Evolutionary conservation across 148 eudicot species (phyloP), one percentile per base, ranked within the genome.

Genomic region (Rhododendron ovatum): DNA sequence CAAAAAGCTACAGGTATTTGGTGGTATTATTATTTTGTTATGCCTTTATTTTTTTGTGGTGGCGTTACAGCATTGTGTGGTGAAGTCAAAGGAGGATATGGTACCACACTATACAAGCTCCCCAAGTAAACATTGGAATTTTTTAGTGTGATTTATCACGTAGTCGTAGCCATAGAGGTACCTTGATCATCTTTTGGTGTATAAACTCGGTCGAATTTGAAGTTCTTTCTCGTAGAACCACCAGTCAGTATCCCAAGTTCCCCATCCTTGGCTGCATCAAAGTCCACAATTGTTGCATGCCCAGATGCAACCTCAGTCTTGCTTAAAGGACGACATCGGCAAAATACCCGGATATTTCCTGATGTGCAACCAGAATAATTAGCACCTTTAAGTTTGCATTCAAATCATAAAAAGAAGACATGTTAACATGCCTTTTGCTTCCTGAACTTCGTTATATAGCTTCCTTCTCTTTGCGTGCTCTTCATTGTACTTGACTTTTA

Each of bases 261-360:
- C 71, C 99, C 98, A 82, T 96, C 98, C 85, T 92, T 92, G 85
- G 95, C 96, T 81, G 94, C 93, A 82, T 93, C 95, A 86, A 96
- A 96, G 86, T 94, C 98, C 48, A 95, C 95, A 77, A 92, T 89
- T 50, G 93, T 93, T 59, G 93, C 88, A 89, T 90, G 89, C 28
- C 98, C 92, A 63, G 88, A 86, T 69, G 89, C 82, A 41, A 85
- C 84, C 82, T 96, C 99, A 47, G 84, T 87, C 89, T 91, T 94
- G 91, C 89, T 94, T 84, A 93, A 86, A 74, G 98, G 99, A 67
- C 99, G 91, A 86, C 99, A 96, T 22, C 99, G 93, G 80, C 98
- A 96, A 86, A 95, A 96, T 30, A 96, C 99, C 89, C 98, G 93
- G 61, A 96, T 96, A 87, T 94, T 96, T 80, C 99, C 99, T 96